Base-by-base conservation (phyloP, 2,329 filamentous ascomycete species). In the Cordyceps farinosa region DNA sequence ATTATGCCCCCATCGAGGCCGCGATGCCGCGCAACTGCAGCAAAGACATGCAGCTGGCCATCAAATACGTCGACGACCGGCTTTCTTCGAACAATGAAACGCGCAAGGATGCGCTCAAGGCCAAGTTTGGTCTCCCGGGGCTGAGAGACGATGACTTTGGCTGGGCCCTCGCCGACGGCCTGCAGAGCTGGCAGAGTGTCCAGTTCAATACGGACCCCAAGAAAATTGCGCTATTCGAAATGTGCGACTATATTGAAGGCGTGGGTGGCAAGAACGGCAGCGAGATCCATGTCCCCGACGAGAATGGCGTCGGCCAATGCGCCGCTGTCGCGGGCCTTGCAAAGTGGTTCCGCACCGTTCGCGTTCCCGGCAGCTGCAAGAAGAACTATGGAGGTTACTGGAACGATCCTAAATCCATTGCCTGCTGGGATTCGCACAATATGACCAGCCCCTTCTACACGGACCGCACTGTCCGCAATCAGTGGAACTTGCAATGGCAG, bases 21-120 rank as follows among this genome's bases (percentile, higher is more conserved):
- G 83, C 75, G 48, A 76, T 76, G 1, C 81, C 82, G 73, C 71
- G 79, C 3, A 83, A 84, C 57, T 94, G 90, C 72, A 82, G 91
- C 56, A 74, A 78, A 2, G 81, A 83, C 8, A 86, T 87, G 1
- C 84, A 87, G 69, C 84, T 76, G 64, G 70, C 82, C 51, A 75
- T 84, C 13, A 73, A 78, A 27, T 70, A 73, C 56, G 72, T 76
- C 62, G 61, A 63, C 27, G 38, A 58, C 3, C 69, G 73, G 11
- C 58, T 61, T 3, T 30, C 29, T 15, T n/a, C n/a, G 1, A 40
- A 50, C 30, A 40, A 54, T 29, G 17, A 47, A 7, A 22, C 58
- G 34, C 70, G 68, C 45, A 72, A 72, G 58, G 67, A 52, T n/a
- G 45, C 38, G 2, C 9, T 60, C n/a, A 60, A 75, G 61, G 67